These are phyloP conservation scores for Aspergillus thermomutatus DNA, from an alignment of 2,329 filamentous ascomycete genomes.

Conservation along the genomic window DNA sequence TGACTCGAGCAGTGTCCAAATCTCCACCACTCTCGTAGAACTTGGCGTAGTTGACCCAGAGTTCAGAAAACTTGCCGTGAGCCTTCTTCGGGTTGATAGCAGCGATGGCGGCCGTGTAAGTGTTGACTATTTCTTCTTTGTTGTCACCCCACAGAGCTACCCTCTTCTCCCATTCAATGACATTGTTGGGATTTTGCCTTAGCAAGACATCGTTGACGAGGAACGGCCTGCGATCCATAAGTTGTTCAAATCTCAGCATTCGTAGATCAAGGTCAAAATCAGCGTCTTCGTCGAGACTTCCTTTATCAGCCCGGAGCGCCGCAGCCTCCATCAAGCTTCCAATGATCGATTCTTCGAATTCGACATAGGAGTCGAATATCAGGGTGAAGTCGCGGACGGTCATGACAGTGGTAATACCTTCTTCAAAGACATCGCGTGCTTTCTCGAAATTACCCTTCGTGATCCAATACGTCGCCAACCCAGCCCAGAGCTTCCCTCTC, in stretches of 20 bases:
- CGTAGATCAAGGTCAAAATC: constrained; percentile 94
- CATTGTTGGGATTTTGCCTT: constrained; percentile 93
- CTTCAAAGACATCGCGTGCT: constrained; percentile 89
- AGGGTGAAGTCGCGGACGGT: constrained; percentile 96
- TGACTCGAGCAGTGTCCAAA: constrained; percentile 77
- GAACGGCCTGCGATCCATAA: constrained; percentile 96
- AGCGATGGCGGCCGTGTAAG: constrained; percentile 90
- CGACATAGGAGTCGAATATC: constrained; percentile 92
- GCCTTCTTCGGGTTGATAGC: constrained; percentile 94
- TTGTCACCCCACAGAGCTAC: constrained; percentile 96
- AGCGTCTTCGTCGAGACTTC: constrained; percentile 71
- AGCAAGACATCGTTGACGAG: constrained; percentile 93
- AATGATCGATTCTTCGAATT: constrained; percentile 96
- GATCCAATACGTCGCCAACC: constrained; percentile 94
- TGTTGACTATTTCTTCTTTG: constrained; percentile 83
- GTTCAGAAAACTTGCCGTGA: constrained; percentile 84
- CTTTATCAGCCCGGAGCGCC: constrained; percentile 73
- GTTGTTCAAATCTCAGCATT: constrained; percentile 96
- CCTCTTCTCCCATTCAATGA: constrained; percentile 94
- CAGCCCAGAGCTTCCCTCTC: constrained; percentile 90
- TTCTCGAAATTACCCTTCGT: constrained; percentile 88
- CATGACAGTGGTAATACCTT: constrained; percentile 97
- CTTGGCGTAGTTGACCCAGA: constrained; percentile 96
- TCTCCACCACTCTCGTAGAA: constrained; percentile 91
- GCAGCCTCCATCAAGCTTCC: constrained; percentile 86